Evolutionary conservation across 305 asterid species (phyloP).

Genomic region (Solanum hybrid): DNA sequence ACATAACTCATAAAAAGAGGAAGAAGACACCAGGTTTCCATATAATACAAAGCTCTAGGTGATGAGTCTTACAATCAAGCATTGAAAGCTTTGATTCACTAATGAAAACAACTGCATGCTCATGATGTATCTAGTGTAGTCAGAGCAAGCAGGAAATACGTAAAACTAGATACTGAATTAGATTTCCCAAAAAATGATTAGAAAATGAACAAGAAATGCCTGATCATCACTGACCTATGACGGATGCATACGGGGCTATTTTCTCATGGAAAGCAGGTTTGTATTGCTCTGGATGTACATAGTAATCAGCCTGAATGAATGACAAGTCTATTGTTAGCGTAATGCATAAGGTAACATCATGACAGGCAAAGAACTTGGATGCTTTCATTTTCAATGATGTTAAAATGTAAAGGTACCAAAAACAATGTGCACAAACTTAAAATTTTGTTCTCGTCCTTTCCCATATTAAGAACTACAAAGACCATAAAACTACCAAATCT

Average conservation of each 20-base stretch:
- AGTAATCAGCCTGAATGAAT: constrained; percentile 66
- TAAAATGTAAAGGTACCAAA: neutral
- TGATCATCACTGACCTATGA: constrained; percentile 50
- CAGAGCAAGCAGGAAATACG: neutral
- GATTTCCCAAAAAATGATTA: neutral
- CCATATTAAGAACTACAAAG: neutral
- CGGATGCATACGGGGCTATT: constrained; percentile 78
- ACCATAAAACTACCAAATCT: neutral
- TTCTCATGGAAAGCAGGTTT: constrained; percentile 67
- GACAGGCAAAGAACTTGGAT: neutral
- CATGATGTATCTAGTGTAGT: neutral
- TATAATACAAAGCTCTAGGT: neutral
- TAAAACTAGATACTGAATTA: neutral
- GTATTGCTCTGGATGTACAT: constrained; percentile 86
- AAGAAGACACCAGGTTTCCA: neutral
- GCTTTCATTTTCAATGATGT: neutral
- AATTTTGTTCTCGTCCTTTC: neutral
- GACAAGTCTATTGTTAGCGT: neutral
- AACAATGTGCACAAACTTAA: neutral
- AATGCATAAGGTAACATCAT: neutral
- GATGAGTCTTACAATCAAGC: neutral
- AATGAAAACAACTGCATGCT: neutral
- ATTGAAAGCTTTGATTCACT: neutral
- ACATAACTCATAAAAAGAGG: neutral
- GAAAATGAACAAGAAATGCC: neutral